Conservation (phyloP, 2,329 filamentous ascomycete genomes). For the Sphaerulina vaccinii region DNA sequence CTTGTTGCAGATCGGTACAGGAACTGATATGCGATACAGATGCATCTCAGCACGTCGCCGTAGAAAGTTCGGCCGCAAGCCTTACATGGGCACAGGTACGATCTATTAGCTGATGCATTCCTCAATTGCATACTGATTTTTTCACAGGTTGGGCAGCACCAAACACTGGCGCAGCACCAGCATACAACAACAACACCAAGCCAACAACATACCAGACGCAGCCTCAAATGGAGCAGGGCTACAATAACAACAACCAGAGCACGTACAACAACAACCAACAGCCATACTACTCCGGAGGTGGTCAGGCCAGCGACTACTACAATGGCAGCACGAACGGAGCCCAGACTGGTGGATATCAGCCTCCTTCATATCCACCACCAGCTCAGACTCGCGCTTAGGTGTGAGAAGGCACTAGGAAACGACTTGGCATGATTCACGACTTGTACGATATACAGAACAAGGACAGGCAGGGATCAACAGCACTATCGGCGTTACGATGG, state of each 20-base stretch:
- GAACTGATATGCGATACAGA: background rate
- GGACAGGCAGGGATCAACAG: background rate
- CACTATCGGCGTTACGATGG: no score
- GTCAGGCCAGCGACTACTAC: conserved; percentile 11
- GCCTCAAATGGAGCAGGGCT: conserved; percentile 11
- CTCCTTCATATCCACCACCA: conserved; percentile 19
- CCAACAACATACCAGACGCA: conserved; percentile 3
- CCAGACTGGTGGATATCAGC: conserved; percentile 16
- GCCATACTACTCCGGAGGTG: conserved; percentile 5
- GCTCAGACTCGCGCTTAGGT: conserved; percentile 6
- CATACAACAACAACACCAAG: conserved; percentile 7
- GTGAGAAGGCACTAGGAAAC: conserved; percentile 7
- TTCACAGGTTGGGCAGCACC: conserved; percentile 18
- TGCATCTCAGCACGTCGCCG: conserved; percentile 19
- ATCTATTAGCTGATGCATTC: background rate
- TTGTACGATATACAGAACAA: conserved; percentile 1
- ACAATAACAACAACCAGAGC: conserved; percentile 11
- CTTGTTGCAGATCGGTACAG: background rate
- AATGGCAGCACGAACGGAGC: conserved; percentile 6
- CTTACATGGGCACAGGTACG: conserved; percentile 18
- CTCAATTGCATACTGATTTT: background rate
- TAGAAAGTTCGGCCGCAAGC: conserved; percentile 18
- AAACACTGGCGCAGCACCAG: conserved; percentile 2
- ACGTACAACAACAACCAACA: conserved; percentile 6
- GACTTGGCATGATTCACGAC: background rate